phyloP scores from a whole-genome alignment of 1,284 basidiomycete species.

The Pterula multifida region DNA sequence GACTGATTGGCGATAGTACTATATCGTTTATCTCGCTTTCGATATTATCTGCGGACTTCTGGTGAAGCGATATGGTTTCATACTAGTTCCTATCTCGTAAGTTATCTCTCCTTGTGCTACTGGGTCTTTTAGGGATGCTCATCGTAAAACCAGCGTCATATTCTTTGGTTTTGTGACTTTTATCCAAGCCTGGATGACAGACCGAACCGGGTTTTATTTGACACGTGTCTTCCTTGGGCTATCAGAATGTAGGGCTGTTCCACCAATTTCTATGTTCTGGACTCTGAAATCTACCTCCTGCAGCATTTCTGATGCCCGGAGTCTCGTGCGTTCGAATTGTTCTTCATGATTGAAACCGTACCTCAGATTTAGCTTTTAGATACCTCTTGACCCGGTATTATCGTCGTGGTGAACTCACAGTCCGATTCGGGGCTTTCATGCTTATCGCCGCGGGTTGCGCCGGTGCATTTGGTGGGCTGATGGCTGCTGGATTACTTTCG shows the following conservation, averaged over 20 bases:
- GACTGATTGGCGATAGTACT: neutral
- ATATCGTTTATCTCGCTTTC: neutral
- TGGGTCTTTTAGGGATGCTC: neutral
- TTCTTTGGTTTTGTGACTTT: neutral
- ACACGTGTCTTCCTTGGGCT: neutral
- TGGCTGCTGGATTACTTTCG: neutral
- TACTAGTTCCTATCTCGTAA: neutral
- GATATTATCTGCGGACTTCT: neutral
- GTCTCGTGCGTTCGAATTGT: neutral
- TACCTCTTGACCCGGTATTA: constrained; percentile 1
- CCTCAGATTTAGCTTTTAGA: neutral
- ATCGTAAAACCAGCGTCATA: neutral
- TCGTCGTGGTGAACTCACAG: neutral
- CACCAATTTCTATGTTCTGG: neutral
- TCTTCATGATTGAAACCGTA: neutral
- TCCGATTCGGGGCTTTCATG: neutral
- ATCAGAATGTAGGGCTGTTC: neutral
- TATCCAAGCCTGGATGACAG: neutral
- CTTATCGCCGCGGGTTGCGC: neutral
- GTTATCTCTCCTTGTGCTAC: neutral
- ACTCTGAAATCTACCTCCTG: neutral
- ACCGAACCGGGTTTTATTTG: neutral
- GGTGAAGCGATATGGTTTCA: neutral
- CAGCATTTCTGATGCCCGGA: constrained; percentile 1
- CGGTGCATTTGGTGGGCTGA: neutral